A percentile compares a stretch with the other conserved stretches of the same genome.
These are phyloP conservation scores for Botryosphaeria dothidea DNA, from an alignment of 2,329 filamentous ascomycete species.

Conservation along the genomic window DNA sequence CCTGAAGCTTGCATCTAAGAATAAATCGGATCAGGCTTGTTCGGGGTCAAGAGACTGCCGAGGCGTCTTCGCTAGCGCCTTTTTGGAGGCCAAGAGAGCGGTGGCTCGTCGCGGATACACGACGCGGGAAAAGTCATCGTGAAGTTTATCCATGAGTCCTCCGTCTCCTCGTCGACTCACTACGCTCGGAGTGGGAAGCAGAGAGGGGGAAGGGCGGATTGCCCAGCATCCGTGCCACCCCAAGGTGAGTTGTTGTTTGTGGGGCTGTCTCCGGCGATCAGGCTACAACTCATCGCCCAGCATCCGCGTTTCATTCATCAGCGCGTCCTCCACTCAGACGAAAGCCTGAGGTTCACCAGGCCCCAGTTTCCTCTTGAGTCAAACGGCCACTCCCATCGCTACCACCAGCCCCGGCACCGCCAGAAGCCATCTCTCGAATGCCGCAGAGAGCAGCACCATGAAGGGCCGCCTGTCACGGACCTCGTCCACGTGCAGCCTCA, in stretches of 20 bases:
- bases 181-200: neutral
- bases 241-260: constrained; percentile 6
- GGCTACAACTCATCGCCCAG: constrained; percentile 15
- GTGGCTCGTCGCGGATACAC: too few species aligned
- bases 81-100: too few species aligned
- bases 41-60: too few species aligned
- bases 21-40: too few species aligned
- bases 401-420: neutral
- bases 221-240: neutral
- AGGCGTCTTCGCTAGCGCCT: too few species aligned
- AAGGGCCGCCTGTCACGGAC: neutral
- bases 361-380: constrained; percentile 9
- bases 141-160: too few species aligned
- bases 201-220: neutral
- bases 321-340: neutral
- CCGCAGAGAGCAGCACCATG: neutral
- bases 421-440: neutral
- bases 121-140: too few species aligned
- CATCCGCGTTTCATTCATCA: neutral
- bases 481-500: constrained; percentile 3
- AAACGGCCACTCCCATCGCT: neutral
- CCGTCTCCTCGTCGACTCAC: too few species aligned
- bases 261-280: constrained; percentile 1
- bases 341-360: neutral
- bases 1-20: too few species aligned